Percentiles rank a stretch among this genome's conserved stretches.
Conservation (phyloP, 257 asterid genomes). For the Linderniella brevidens region DNA sequence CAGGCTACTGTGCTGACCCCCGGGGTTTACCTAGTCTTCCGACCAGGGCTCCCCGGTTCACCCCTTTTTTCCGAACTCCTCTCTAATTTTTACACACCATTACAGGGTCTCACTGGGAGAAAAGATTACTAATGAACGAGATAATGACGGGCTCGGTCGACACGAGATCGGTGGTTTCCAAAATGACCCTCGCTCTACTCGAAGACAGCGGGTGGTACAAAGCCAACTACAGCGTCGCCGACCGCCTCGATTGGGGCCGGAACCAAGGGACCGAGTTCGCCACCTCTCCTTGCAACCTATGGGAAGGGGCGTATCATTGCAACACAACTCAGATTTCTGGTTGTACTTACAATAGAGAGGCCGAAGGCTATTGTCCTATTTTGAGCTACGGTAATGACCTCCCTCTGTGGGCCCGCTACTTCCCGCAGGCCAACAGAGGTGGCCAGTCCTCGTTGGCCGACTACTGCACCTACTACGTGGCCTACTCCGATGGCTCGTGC, state of each 20-base stretch:
- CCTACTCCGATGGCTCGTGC: conserved; percentile 98
- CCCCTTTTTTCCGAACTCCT: no score
- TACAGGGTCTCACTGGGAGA: conserved; percentile 92
- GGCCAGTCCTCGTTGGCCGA: conserved; percentile 98
- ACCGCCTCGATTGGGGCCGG: conserved; percentile 66
- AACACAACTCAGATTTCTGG: conserved; percentile 67
- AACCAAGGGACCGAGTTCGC: conserved; percentile 62
- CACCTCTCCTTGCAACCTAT: conserved; percentile 51
- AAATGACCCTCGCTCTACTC: conserved; percentile 72
- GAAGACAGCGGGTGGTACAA: conserved; percentile 83
- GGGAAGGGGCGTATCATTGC: conserved; percentile 77
- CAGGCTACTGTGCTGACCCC: no score
- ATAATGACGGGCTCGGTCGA: conserved; percentile 83
- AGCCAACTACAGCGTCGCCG: conserved; percentile 69
- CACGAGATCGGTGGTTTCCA: conserved; percentile 67
- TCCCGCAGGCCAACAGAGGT: conserved; percentile 69
- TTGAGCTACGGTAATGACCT: conserved; percentile 55
- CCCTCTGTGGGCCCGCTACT: conserved; percentile 78
- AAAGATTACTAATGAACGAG: conserved; percentile 70
- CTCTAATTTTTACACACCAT: not conserved
- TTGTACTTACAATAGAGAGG: conserved; percentile 71
- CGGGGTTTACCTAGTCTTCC: no score
- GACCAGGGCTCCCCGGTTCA: no score
- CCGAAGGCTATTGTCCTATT: conserved; percentile 77
- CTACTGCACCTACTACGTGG: conserved; percentile 93